These are phyloP conservation scores for Nothomitra cinnamomea DNA, from an alignment of 2,329 filamentous ascomycete genomes.

Conservation along the genomic window DNA sequence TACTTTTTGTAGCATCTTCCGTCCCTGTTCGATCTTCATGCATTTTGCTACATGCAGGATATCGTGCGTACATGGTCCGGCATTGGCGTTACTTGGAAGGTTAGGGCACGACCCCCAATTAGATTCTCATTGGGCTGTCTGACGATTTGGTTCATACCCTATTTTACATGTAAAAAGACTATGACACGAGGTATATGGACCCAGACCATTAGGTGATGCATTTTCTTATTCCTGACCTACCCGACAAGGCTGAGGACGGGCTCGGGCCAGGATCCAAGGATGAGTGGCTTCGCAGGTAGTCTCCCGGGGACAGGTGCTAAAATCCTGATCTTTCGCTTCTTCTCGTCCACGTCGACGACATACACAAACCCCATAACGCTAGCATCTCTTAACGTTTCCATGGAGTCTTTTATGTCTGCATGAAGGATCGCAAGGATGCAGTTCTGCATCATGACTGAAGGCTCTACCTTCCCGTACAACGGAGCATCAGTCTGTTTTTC, in stretches of 20 bases:
- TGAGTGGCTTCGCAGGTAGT: conserved; percentile 60
- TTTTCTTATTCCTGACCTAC: conserved; percentile 12
- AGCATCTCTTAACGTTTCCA: conserved; percentile 59
- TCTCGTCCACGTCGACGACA: conserved; percentile 78
- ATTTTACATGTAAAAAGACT: not conserved
- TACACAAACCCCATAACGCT: conserved; percentile 88
- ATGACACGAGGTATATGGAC: not conserved
- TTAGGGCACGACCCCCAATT: not conserved
- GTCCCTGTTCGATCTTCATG: not conserved
- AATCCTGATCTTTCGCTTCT: conserved; percentile 62
- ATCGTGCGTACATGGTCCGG: not conserved
- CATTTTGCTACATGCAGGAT: not conserved
- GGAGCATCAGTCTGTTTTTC: conserved; percentile 27
- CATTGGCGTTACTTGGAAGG: conserved; percentile 2
- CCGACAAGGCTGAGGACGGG: conserved; percentile 62
- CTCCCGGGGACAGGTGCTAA: conserved; percentile 71
- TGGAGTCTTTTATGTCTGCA: conserved; percentile 49
- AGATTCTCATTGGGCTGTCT: not conserved
- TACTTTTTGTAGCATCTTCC: conserved; percentile 42
- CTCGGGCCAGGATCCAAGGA: conserved; percentile 79
- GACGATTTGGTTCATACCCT: not conserved
- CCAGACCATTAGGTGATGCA: not conserved
- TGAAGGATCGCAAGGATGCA: conserved; percentile 75
- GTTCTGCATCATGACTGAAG: conserved; percentile 55
- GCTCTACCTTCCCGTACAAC: conserved; percentile 45